Conservation (phyloP, 345 rosid species). For the Euphorbia tirucalli region DNA sequence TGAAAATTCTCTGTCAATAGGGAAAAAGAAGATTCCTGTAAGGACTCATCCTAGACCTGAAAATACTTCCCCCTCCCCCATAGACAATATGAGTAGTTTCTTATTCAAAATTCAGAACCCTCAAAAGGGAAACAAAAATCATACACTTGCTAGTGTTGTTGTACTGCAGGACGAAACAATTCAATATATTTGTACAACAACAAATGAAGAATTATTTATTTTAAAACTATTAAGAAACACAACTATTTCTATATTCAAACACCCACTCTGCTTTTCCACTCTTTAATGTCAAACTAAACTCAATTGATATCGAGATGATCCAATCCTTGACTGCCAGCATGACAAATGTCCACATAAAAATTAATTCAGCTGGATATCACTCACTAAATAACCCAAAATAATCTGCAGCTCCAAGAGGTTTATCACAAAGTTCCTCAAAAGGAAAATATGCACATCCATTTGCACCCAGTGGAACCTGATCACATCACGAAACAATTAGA, state of each 20-base stretch:
- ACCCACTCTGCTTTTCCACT: constrained; percentile 5
- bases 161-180: not conserved
- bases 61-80: too few relatives aligned
- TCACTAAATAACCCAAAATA: constrained; percentile 94
- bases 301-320: not conserved
- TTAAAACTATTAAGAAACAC: not conserved
- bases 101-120: not conserved
- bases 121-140: not conserved
- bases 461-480: constrained; percentile 76
- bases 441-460: constrained; percentile 89
- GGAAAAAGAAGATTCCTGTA: not conserved
- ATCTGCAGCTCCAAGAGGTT: constrained; percentile 97
- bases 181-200: not conserved
- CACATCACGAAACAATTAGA: constrained; percentile 4
- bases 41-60: not conserved
- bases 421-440: constrained; percentile 87
- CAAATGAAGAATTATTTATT: not conserved
- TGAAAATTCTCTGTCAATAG: constrained; percentile 73
- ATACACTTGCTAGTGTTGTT: not conserved
- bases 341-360: not conserved
- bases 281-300: constrained; percentile 4
- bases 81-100: too few relatives aligned
- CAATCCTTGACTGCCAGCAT: not conserved
- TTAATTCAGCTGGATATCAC: constrained; percentile 29
- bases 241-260: not conserved